phyloP scores from a whole-genome alignment of 257 asterid species.

The Solanum rostratum region DNA sequence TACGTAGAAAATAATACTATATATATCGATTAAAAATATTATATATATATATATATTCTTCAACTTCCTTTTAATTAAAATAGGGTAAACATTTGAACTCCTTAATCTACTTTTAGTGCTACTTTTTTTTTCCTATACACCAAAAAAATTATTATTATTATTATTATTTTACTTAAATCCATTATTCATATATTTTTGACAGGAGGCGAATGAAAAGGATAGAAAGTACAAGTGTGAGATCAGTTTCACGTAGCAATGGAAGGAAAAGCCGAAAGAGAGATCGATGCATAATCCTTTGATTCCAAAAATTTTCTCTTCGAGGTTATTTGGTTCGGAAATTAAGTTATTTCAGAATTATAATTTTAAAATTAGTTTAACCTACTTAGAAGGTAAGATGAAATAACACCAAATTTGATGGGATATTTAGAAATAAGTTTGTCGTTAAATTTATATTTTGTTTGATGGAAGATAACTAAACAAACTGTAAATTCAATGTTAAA shows the following conservation, averaged over 20 bases:
- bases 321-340: not conserved
- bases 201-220: not conserved
- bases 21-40: not conserved
- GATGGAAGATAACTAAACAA: accelerated
- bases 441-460: not conserved
- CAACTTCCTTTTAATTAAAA: not conserved
- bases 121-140: not conserved
- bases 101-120: not conserved
- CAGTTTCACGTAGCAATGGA: not conserved
- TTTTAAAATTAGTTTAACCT: accelerated
- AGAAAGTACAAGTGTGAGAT: not conserved
- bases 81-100: not conserved
- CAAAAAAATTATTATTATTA: too few species aligned
- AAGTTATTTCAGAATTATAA: not conserved
- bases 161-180: too few species aligned
- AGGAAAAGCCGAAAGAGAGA: not conserved
- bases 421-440: not conserved
- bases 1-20: too few species aligned
- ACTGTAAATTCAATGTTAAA: not conserved
- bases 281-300: not conserved
- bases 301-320: not conserved
- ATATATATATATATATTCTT: too few species aligned
- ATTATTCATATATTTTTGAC: not conserved
- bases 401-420: not conserved
- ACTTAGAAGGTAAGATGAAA: not conserved